Evolutionary conservation across 805 yeast species (phyloP), one percentile per base, ranked within the genome.

Genomic region (Ogataea kodamae): DNA sequence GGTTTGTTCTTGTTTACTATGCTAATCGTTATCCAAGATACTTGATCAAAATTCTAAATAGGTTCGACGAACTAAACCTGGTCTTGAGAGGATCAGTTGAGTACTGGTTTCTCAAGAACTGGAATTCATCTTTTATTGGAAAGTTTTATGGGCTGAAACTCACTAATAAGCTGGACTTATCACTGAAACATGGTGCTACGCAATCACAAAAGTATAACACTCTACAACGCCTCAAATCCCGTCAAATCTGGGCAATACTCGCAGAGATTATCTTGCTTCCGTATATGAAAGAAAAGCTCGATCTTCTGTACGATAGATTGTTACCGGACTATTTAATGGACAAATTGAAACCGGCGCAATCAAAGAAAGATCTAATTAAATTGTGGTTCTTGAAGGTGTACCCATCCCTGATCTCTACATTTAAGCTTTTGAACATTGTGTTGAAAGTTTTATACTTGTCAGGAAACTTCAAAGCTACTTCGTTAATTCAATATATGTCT

Each of bases 81-180:
- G 39, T 74, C 2, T 40, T 81, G 3, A 64, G 89, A 49, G 77
- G 83, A 0, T 37, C 71, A 3, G 62, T 90, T 2, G 97, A 92
- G 56, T 77, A 77, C 66, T 69, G 72, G 42, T 84, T 80, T 46
- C 57, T 90, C 30, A 71, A 64, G 32, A 66, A 67, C 30, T 84
- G 92, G 86, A 89, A 85, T 49, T 76, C 94, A 0, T 76, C 92
- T 2, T 86, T 90, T 50, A 86, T 95, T 1, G 97, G 90, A 56
- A 83, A 84, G 52, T 90, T 90, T 54, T 90, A 90, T 53, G 97
- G 97, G 2, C 61, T 90, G 43, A 87, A 87, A 52, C 66, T 95
- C 29, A 71, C 72, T 18, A 61, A 60, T 37, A 57, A 38, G 4
- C 25, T 42, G 18, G 32, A 35, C 5, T 25, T 53, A 8, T 22